Evolutionary conservation across 2,329 filamentous ascomycete genomes (phyloP), one percentile per base, ranked within the genome.

Genomic region (Botrytis galanthina): DNA sequence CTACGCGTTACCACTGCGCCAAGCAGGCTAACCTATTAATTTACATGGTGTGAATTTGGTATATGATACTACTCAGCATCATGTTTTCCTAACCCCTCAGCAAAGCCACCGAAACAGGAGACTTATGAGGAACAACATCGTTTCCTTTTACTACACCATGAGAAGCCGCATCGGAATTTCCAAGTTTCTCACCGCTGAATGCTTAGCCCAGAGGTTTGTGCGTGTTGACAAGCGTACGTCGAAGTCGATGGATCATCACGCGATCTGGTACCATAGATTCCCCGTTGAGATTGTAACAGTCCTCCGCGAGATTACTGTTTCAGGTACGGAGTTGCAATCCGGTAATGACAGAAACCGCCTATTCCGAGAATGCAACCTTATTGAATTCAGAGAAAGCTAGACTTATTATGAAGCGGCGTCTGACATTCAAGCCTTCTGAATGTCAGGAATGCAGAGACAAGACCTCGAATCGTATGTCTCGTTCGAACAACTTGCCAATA

Each of bases 1-100:
- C 64, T 68, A 68, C 64, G 46, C 46, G 64, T 68, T 68, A 68
- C 66, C 66, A 68, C 48, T 42, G 66, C 66, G 66, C 46, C 48
- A 57, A 68, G 66, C 35, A 68, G 48, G 66, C 48, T 26, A 22
- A 39, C 1, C 4, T 10, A 39, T 39, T 5, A 1, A 8, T 39
- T 29, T 37, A 0, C 9, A 16, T 6, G 0, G 6, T 4, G 1
- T 18, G 1, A 37, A 29, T 29, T 14, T 4, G 1, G 22, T 29
- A 68, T 39, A 68, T 54, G 0, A 29, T 54, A 32, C 0, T 62
- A 9, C 18, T 1, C 20, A 1, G 6, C 14, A 42, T 22, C n/a
- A 20, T 12, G 26, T n/a, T 63, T 29, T 63, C 8, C 12, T 4
- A 2, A 62, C 18, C 35, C 1, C 1, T 29, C 16, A 26, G 16